phyloP scores from a whole-genome alignment of 2,329 filamentous ascomycete genomes.

The Pestalotiopsis sp. region DNA sequence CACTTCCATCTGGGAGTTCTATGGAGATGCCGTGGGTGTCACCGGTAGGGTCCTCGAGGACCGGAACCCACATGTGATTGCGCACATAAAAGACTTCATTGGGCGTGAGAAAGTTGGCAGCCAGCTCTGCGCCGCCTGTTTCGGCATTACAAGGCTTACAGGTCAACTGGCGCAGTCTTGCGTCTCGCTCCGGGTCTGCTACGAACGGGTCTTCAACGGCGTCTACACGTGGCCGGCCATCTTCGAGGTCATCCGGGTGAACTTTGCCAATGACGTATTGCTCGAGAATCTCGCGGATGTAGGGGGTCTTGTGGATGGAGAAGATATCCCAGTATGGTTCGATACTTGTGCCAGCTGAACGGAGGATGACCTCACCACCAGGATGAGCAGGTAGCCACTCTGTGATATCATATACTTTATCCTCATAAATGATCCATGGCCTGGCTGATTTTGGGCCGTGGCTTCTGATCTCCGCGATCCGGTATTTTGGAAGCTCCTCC shows the following conservation, averaged over 20 bases:
- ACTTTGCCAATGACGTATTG: conserved; percentile 67
- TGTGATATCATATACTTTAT: conserved; percentile 72
- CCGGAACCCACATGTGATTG: conserved; percentile 52
- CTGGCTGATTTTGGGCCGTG: conserved; percentile 54
- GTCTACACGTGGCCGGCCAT: conserved; percentile 56
- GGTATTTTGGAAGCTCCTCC: conserved; percentile 50
- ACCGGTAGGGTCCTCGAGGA: conserved; percentile 33
- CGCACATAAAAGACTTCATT: conserved; percentile 48
- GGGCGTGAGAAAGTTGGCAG: conserved; percentile 46
- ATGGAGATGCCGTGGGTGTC: conserved; percentile 41
- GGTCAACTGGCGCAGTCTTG: conserved; percentile 40
- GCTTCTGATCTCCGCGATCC: conserved; percentile 52
- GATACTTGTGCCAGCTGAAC: conserved; percentile 65
- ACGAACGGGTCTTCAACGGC: conserved; percentile 61
- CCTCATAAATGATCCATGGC: conserved; percentile 67
- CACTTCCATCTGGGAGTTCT: conserved; percentile 45
- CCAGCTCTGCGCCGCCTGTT: conserved; percentile 42
- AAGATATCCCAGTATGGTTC: conserved; percentile 75
- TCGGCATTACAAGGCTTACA: conserved; percentile 54
- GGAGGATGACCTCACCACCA: conserved; percentile 69
- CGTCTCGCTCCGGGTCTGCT: conserved; percentile 45
- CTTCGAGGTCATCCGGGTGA: conserved; percentile 59
- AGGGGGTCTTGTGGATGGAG: conserved; percentile 66
- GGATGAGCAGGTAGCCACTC: conserved; percentile 69
- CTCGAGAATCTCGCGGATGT: conserved; percentile 67